These are phyloP conservation scores for Blumeriella jaapii DNA, from an alignment of 2,329 filamentous ascomycete genomes.

Conservation along the genomic window DNA sequence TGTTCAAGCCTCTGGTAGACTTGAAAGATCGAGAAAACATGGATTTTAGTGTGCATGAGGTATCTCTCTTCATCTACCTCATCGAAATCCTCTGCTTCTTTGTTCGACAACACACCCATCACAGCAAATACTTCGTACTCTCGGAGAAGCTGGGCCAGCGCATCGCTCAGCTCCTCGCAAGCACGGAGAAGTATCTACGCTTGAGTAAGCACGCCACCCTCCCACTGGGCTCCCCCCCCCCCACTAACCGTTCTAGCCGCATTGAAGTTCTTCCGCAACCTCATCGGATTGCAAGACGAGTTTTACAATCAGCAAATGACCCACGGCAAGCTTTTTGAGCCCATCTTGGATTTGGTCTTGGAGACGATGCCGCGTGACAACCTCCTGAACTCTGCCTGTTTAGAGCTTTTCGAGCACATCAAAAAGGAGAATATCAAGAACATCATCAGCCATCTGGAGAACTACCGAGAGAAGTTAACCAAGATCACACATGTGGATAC, in stretches of 20 bases:
- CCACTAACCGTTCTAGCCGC: too few relatives aligned
- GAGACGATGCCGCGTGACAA: conserved; percentile 88
- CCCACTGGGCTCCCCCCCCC: too few relatives aligned
- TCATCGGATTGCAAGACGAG: conserved; percentile 77
- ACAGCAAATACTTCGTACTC: conserved; percentile 81
- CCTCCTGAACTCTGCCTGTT: conserved; percentile 80
- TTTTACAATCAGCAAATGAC: conserved; percentile 82
- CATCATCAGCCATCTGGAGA: conserved; percentile 70
- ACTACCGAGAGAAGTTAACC: conserved; percentile 67
- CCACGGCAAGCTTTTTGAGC: conserved; percentile 68
- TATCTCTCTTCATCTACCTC: conserved; percentile 81
- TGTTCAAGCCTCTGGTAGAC: conserved; percentile 79
- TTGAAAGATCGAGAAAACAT: conserved; percentile 60
- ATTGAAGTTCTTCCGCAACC: conserved; percentile 84
- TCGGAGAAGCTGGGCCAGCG: conserved; percentile 66
- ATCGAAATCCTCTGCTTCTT: conserved; percentile 93
- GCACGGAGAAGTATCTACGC: conserved; percentile 83
- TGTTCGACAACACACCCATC: conserved; percentile 74
- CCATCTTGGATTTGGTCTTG: conserved; percentile 73
- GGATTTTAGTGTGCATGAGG: conserved; percentile 68
- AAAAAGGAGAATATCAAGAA: conserved; percentile 72
- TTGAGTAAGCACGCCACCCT: conserved; percentile 49
- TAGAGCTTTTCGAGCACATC: conserved; percentile 89
- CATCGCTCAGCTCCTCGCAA: conserved; percentile 70
- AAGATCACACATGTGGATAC: conserved; percentile 73